phyloP scores from a whole-genome alignment of 1,284 basidiomycete genomes.

The Golubevia sp. region DNA sequence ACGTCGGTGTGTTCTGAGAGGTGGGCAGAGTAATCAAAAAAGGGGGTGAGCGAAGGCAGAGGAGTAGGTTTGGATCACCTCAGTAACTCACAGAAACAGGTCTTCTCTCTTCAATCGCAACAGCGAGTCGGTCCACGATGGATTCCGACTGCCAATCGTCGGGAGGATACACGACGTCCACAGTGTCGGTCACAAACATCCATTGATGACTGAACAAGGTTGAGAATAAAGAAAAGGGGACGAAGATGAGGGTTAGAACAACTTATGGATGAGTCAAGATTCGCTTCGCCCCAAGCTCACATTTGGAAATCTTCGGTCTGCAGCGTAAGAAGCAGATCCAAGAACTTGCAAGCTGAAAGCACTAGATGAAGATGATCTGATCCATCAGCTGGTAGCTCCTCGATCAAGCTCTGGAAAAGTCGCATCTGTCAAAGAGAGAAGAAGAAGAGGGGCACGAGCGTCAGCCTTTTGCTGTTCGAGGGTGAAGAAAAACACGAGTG shows the following conservation, averaged over 20 bases:
- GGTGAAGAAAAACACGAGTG: not conserved
- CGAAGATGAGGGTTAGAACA: constrained; percentile 2
- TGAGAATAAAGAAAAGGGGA: constrained; percentile 1
- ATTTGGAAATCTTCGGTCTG: constrained; percentile 98
- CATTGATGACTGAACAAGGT: constrained; percentile 80
- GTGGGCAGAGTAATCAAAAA: too few species aligned
- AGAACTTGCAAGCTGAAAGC: constrained; percentile 86
- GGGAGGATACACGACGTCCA: constrained; percentile 87
- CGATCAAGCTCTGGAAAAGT: constrained; percentile 67
- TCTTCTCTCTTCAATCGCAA: constrained; percentile 47
- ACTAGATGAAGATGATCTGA: constrained; percentile 82
- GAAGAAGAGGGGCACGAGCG: constrained; percentile 18
- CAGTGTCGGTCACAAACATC: constrained; percentile 97
- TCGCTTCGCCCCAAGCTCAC: constrained; percentile 65
- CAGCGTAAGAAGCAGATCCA: constrained; percentile 85
- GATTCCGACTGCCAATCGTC: constrained; percentile 82
- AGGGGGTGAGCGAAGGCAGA: too few species aligned
- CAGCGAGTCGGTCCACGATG: constrained; percentile 87
- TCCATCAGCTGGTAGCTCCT: constrained; percentile 68
- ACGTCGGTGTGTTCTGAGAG: too few species aligned
- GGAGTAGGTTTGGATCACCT: too few species aligned
- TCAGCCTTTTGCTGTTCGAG: not conserved
- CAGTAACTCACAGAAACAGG: too few species aligned
- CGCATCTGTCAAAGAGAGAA: constrained; percentile 62
- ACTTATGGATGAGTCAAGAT: not conserved